Conservation (phyloP, 1,284 basidiomycete species). For the Apiotrichum montevideense region DNA sequence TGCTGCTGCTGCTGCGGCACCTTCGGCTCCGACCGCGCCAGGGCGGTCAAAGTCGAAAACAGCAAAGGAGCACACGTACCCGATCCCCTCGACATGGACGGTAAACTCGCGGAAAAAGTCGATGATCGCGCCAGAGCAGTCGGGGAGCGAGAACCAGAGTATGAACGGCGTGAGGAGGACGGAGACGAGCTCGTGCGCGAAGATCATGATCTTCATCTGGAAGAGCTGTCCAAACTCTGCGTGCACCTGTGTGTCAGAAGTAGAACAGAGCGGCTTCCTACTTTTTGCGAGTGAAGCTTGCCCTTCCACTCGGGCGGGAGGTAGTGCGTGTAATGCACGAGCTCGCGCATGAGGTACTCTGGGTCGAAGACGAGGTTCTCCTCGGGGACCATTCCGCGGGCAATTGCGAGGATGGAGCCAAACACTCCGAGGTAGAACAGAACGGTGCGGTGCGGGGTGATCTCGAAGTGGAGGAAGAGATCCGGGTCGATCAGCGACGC, state of each 20-base stretch:
- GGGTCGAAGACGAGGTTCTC: conserved; percentile 91
- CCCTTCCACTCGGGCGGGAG: conserved; percentile 88
- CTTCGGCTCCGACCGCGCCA: conserved; percentile 69
- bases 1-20: neutral
- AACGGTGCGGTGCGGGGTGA: conserved; percentile 85
- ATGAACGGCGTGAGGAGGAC: conserved; percentile 92
- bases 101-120: conserved; percentile 97
- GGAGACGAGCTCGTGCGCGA: conserved; percentile 78
- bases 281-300: conserved; percentile 80
- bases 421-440: conserved; percentile 89
- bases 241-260: conserved; percentile 59
- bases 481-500: conserved; percentile 89
- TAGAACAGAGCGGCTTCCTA: conserved; percentile 33
- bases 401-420: conserved; percentile 76
- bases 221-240: conserved; percentile 83
- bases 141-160: conserved; percentile 83
- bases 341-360: conserved; percentile 80
- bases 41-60: conserved; percentile 94
- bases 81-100: conserved; percentile 90
- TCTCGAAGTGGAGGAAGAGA: conserved; percentile 86
- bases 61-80: conserved; percentile 95
- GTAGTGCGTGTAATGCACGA: conserved; percentile 90
- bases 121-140: conserved; percentile 77
- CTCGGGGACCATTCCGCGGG: conserved; percentile 91
- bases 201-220: conserved; percentile 78